Evolutionary conservation across 2,329 filamentous ascomycete genomes (phyloP).

Genomic region (Botrytis hyacinthi): DNA sequence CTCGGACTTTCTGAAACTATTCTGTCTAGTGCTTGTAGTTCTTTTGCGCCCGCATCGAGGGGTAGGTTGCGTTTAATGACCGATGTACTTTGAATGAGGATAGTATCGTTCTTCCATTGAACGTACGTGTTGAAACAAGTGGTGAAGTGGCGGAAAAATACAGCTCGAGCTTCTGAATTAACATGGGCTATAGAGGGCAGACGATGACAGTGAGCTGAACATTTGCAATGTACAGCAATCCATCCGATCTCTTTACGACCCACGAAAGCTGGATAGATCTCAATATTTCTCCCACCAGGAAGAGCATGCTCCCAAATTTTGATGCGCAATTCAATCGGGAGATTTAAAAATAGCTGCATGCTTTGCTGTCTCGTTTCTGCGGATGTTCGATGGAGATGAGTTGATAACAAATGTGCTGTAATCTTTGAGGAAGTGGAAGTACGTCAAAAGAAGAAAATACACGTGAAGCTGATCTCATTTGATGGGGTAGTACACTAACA

Average conservation of each 20-base stretch:
- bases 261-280: not conserved
- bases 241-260: not conserved
- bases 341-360: not conserved
- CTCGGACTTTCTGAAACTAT: not conserved
- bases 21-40: not conserved
- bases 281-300: constrained; percentile 5
- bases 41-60: not conserved
- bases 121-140: constrained; percentile 8
- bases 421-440: no score
- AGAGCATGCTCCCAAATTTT: not conserved
- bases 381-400: no score
- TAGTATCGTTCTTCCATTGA: constrained; percentile 1
- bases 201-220: not conserved
- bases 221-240: not conserved
- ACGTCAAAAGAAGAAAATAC: not conserved
- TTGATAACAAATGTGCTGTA: not conserved
- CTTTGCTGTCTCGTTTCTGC: not conserved
- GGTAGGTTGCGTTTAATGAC: not conserved
- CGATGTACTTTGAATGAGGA: constrained; percentile 4
- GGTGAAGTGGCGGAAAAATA: not conserved
- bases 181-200: not conserved
- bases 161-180: not conserved
- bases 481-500: not conserved
- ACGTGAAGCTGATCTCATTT: not conserved
- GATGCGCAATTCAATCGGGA: not conserved